phyloP scores from a whole-genome alignment of 768 basidiomycete genomes.

The Russula dissimulans region DNA sequence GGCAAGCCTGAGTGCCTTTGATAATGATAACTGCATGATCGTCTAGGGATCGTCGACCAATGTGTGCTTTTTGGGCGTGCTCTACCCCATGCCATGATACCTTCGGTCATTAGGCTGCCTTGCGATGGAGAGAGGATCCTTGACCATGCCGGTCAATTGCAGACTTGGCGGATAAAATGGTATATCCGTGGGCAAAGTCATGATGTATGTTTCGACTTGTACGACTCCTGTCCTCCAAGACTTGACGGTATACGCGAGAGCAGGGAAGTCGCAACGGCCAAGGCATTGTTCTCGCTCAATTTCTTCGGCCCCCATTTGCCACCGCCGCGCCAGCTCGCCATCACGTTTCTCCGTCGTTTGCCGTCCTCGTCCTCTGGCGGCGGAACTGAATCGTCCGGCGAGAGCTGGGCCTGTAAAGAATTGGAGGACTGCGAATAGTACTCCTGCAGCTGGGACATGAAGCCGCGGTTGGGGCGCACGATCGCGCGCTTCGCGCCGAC shows the following conservation, averaged over 20 bases:
- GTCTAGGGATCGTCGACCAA: no score
- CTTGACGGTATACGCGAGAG: neutral
- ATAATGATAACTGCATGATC: no score
- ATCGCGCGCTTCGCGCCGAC: conserved; percentile 21
- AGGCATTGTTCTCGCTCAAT: neutral
- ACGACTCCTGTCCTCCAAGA: neutral
- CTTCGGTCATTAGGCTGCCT: no score
- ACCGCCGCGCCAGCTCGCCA: neutral
- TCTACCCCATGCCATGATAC: no score
- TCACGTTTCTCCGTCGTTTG: neutral
- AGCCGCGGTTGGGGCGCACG: conserved; percentile 27
- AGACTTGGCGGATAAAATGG: no score
- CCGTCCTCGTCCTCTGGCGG: neutral
- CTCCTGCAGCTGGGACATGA: conserved; percentile 26
- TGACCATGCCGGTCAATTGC: no score
- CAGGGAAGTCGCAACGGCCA: neutral
- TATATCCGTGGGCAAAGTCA: neutral
- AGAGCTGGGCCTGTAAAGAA: neutral
- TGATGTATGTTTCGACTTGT: neutral
- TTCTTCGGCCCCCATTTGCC: neutral
- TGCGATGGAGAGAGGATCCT: no score
- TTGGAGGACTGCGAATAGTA: conserved; percentile 12
- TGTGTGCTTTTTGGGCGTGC: no score
- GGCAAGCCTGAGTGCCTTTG: no score
- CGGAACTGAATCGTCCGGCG: neutral